These are phyloP conservation scores for Arabidopsis thaliana DNA, from an alignment of 345 rosid genomes.

Conservation along the genomic window TAIR10.1 NC_003074.8:16207501-16208000, in stretches of 20 bases:
- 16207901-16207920: background rate
- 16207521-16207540: too few species aligned
- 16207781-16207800: background rate
- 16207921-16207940: conserved; percentile 8
- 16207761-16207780: background rate
- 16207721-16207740: background rate
- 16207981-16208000: conserved; percentile 10
- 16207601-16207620: too few species aligned
- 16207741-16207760: background rate
- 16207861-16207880: background rate
- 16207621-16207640: too few species aligned
- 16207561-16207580: too few species aligned
- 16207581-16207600: too few species aligned
- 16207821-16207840: conserved; percentile 10
- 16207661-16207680: too few species aligned
- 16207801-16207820: conserved; percentile 4
- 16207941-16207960: background rate
- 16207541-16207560: too few species aligned
- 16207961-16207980: background rate
- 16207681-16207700: too few species aligned
- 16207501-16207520: too few species aligned
- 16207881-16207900: background rate
- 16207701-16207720: too few species aligned
- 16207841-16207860: conserved; percentile 8
- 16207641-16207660: too few species aligned